Evolutionary conservation across 352 stramenopile species (phyloP).

Genomic region (Globisporangium carolinianum): DNA sequence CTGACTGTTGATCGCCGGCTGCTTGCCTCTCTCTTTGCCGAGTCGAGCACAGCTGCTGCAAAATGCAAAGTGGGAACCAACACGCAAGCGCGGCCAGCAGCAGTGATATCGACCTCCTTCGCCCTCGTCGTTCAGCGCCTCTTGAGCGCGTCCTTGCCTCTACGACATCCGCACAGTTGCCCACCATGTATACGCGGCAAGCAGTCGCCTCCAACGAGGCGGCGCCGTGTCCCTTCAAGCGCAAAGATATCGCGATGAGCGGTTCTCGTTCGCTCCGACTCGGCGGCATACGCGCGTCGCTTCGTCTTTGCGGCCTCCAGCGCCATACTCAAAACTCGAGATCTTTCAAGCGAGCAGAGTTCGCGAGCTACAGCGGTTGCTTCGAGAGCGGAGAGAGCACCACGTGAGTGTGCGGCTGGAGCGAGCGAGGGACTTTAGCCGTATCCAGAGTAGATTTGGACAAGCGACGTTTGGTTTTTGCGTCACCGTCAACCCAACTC

Average conservation of each 20-base stretch:
- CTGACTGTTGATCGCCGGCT: not conserved
- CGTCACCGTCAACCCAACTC: no score
- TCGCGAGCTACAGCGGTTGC: no score
- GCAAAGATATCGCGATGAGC: not conserved
- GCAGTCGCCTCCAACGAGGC: not conserved
- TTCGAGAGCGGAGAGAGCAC: no score
- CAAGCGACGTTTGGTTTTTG: no score
- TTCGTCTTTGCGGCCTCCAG: not conserved
- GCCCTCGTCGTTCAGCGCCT: not conserved
- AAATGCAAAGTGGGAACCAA: constrained; percentile 2
- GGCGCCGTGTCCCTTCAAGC: not conserved
- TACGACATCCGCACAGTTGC: no score
- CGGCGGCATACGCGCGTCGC: not conserved
- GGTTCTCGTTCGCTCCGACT: not conserved
- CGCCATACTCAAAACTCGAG: not conserved
- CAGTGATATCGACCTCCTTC: not conserved
- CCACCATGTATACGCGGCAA: no score
- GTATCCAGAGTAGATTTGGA: no score
- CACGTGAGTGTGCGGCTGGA: no score
- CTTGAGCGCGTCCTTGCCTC: no score
- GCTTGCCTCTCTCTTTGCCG: not conserved
- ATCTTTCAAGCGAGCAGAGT: no score
- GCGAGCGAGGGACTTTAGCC: no score
- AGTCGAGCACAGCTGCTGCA: constrained; percentile 4
- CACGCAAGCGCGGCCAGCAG: not conserved